Evolutionary conservation across 1,284 basidiomycete genomes (phyloP).

Genomic region (Schizophyllum amplum): DNA sequence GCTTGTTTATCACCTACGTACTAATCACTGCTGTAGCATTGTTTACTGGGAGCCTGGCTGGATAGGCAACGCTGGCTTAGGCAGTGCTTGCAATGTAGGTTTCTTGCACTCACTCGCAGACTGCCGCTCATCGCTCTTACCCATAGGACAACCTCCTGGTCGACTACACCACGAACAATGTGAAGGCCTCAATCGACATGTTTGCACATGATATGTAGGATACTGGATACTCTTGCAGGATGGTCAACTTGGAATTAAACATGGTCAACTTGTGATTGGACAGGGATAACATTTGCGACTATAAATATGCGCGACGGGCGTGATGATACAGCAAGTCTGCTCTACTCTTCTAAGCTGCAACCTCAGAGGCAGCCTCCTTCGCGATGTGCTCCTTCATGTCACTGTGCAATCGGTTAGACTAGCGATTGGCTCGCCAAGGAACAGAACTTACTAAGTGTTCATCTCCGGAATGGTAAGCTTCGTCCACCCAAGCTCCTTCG

Average conservation of each 20-base stretch:
- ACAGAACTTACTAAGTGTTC: background rate
- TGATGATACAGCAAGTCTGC: too few relatives aligned
- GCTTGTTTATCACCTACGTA: background rate
- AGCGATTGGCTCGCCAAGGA: background rate
- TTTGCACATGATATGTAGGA: background rate
- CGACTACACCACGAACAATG: conserved; percentile 12
- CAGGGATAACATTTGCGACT: background rate
- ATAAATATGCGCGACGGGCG: background rate
- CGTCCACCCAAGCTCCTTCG: background rate
- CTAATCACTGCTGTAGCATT: conserved; percentile 35
- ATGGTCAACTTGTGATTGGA: background rate
- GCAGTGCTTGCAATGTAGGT: conserved; percentile 46
- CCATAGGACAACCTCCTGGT: conserved; percentile 31
- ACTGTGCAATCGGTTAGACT: background rate
- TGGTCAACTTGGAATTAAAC: too few relatives aligned
- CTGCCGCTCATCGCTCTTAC: conserved; percentile 1
- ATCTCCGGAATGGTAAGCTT: background rate
- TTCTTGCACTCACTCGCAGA: conserved; percentile 6
- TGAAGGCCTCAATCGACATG: background rate
- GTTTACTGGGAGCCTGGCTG: conserved; percentile 61
- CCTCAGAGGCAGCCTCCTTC: background rate
- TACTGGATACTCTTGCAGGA: too few relatives aligned
- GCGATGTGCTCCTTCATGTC: background rate
- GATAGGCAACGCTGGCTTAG: conserved; percentile 50
- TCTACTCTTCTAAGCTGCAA: background rate